These are phyloP conservation scores for Colletotrichum tofieldiae DNA, from an alignment of 2,329 filamentous ascomycete species.

Conservation along the genomic window DNA sequence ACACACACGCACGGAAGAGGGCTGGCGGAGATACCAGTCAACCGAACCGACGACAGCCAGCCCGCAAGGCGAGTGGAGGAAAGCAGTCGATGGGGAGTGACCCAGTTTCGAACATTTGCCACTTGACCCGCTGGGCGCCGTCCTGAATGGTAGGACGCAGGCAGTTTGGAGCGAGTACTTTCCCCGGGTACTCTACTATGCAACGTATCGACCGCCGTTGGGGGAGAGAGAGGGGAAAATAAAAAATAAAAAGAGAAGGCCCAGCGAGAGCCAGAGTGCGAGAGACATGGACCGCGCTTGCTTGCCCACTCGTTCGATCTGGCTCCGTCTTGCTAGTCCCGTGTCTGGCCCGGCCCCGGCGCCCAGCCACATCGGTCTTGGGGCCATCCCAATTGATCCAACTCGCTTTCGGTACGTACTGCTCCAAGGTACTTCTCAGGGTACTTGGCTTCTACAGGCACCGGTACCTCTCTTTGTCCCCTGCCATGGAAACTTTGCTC, in stretches of 20 bases:
- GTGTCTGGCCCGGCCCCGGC: conserved; percentile 19
- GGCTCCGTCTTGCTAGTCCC: conserved; percentile 18
- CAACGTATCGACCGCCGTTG: too few relatives aligned
- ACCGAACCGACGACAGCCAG: background rate
- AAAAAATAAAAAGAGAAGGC: background rate
- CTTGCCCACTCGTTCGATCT: conserved; percentile 18
- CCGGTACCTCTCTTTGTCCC: background rate
- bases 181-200: background rate
- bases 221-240: background rate
- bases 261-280: background rate
- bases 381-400: conserved; percentile 6
- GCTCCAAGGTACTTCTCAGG: background rate
- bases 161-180: conserved; percentile 1
- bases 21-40: background rate
- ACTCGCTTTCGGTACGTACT: conserved; percentile 35
- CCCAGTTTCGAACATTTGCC: conserved; percentile 33
- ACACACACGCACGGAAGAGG: background rate
- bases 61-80: conserved; percentile 10
- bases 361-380: conserved; percentile 36
- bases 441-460: conserved; percentile 9
- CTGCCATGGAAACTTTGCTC: conserved; percentile 1
- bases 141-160: conserved; percentile 21
- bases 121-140: conserved; percentile 34
- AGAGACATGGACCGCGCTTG: conserved; percentile 20
- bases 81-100: conserved; percentile 13